Conservation (phyloP, 768 basidiomycete genomes). For the Coprinopsis sp. region DNA sequence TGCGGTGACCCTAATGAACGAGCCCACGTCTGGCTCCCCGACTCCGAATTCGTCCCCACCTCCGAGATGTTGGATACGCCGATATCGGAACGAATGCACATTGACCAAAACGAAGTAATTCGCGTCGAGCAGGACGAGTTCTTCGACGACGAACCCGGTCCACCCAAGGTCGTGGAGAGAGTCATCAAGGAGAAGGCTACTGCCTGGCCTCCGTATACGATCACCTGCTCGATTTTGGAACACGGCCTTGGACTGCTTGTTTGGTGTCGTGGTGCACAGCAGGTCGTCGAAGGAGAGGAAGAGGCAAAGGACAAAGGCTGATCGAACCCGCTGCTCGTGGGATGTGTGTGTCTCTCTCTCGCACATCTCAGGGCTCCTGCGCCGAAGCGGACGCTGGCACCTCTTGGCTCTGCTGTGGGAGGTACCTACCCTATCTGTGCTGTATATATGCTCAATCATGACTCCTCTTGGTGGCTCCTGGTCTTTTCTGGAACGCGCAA, state of each 20-base stretch:
- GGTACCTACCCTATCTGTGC: too few relatives aligned
- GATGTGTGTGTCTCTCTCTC: too few relatives aligned
- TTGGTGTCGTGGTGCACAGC: slow-evolving; percentile 66
- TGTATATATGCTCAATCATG: too few relatives aligned
- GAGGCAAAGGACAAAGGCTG: slow-evolving; percentile 41
- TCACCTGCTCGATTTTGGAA: slow-evolving; percentile 75
- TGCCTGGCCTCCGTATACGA: slow-evolving; percentile 59
- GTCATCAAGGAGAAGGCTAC: slow-evolving; percentile 48
- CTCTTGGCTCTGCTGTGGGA: too few relatives aligned
- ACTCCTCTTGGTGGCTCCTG: too few relatives aligned
- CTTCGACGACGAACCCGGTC: slow-evolving; percentile 82
- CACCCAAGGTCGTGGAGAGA: slow-evolving; percentile 70
- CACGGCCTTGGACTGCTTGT: slow-evolving; percentile 72
- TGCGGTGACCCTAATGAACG: slow-evolving; percentile 76
- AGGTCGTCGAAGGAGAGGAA: slow-evolving; percentile 28
- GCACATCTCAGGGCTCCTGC: too few relatives aligned
- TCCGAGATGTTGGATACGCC: slow-evolving; percentile 70
- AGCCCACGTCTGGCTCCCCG: slow-evolving; percentile 78
- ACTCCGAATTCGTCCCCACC: slow-evolving; percentile 45
- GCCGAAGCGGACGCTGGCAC: too few relatives aligned
- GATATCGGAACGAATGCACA: slow-evolving; percentile 66
- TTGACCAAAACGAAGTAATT: slow-evolving; percentile 70
- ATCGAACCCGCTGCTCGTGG: too few relatives aligned
- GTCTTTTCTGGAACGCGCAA: too few relatives aligned
- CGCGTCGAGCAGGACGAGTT: slow-evolving; percentile 82